These are phyloP conservation scores for Ophiostoma triangulosporum DNA, from an alignment of 2,329 filamentous ascomycete genomes.

Conservation along the genomic window DNA sequence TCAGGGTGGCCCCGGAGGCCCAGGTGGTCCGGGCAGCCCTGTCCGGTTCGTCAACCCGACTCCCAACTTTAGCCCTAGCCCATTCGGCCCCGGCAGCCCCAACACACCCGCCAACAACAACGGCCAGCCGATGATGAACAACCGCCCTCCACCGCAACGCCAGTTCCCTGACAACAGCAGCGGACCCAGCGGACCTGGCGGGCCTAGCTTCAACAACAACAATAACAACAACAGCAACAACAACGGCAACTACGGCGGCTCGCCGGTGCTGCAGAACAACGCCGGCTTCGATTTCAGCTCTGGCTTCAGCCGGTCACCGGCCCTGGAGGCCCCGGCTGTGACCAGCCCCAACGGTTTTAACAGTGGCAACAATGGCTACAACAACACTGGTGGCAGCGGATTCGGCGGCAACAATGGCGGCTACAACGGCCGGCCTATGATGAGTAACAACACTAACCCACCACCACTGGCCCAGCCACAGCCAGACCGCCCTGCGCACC, in stretches of 20 bases:
- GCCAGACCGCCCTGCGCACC: constrained; percentile 11
- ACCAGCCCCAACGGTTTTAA: not conserved
- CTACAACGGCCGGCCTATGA: not conserved
- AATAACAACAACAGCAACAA: constrained; percentile 4
- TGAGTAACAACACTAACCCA: constrained; percentile 5
- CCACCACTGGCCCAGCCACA: constrained; percentile 11
- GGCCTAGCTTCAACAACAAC: constrained; percentile 2
- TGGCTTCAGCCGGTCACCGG: constrained; percentile 10
- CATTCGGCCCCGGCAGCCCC: not conserved
- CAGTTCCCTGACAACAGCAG: constrained; percentile 19
- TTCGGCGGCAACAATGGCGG: not conserved
- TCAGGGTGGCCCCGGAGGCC: not conserved
- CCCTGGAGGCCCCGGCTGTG: not conserved
- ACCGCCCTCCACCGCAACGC: constrained; percentile 20
- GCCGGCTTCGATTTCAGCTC: constrained; percentile 15
- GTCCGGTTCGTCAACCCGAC: no score
- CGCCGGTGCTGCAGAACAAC: constrained; percentile 9
- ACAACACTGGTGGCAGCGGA: not conserved
- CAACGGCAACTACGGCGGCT: constrained; percentile 3
- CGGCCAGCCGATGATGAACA: constrained; percentile 1
- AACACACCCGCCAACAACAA: not conserved
- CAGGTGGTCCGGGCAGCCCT: not conserved
- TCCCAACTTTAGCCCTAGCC: not conserved
- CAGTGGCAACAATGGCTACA: constrained; percentile 1
- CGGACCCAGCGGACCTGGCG: not conserved